Evolutionary conservation across 2,329 filamentous ascomycete genomes (phyloP), one percentile per base, ranked within the genome.

Genomic region (Helotiales sp.): DNA sequence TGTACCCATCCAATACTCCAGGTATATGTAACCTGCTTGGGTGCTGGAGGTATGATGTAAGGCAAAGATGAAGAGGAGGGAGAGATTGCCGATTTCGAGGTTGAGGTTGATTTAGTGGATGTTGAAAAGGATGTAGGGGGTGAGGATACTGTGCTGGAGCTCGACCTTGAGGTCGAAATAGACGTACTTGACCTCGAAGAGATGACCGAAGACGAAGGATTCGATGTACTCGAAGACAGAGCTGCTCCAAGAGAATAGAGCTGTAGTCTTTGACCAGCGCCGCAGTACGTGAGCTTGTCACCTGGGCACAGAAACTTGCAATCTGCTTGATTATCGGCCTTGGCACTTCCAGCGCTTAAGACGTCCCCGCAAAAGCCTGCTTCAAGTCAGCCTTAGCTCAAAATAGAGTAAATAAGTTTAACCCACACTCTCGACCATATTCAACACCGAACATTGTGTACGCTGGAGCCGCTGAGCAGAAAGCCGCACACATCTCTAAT

Each of bases 1-100:
- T 70, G 78, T 2, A 82, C 79, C 80, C 80, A 82, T 7, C 77
- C 80, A 49, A 79, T 75, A 37, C 78, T 75, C 80, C 80, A 82
- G 68, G 79, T 67, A 43, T 54, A 64, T 26, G 32, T 11, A n/a
- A 58, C 30, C 24, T 45, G 37, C 22, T 57, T 58, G 11, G 65
- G 37, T 22, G 34, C 34, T 22, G 61, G 55, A 61, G 61, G 54
- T 17, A 47, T 67, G 10, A 63, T 50, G 22, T 55, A 61, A 15
- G 61, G 60, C 11, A 61, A 30, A 26, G 65, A 47, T 26, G 65
- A 61, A 7, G 65, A 28, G 37, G 49, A 61, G 5, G 63, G 43
- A 32, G 63, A 65, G n/a, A 45, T 65, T n/a, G 63, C 20, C 7
- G 50, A 11, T 10, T 60, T 58, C 11, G 45, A 52, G 13, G 47